These are phyloP conservation scores for Zymoseptoria tritici DNA, from an alignment of 2,329 filamentous ascomycete genomes.

Conservation along the genomic window DNA sequence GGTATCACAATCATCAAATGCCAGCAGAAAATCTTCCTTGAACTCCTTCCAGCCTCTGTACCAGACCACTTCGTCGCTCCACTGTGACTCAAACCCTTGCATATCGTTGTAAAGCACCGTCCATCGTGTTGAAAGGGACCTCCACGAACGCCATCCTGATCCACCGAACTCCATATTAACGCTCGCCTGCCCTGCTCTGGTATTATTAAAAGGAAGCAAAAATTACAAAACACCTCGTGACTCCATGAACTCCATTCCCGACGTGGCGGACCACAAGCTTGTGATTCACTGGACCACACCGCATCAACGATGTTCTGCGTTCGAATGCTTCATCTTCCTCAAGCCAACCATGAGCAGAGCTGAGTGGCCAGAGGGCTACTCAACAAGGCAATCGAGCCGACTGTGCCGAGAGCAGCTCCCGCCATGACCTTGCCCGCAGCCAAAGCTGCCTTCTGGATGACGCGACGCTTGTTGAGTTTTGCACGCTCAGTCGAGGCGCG, in stretches of 20 bases:
- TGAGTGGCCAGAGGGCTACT: slow-evolving; percentile 20
- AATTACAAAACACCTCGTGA: background rate
- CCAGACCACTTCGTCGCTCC: background rate
- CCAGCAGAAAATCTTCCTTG: background rate
- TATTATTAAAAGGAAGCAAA: background rate
- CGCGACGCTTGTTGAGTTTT: slow-evolving; percentile 2
- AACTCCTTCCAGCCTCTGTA: background rate
- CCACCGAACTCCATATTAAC: background rate
- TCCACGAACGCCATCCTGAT: background rate
- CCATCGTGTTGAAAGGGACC: background rate
- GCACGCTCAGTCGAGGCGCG: background rate
- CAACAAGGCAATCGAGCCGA: slow-evolving; percentile 22
- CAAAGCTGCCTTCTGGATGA: slow-evolving; percentile 6
- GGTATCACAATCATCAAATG: background rate
- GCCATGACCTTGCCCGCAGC: slow-evolving; percentile 14
- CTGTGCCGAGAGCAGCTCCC: slow-evolving; percentile 17
- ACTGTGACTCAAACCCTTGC: background rate
- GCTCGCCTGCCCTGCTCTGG: background rate
- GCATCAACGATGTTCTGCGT: background rate
- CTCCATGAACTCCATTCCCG: background rate
- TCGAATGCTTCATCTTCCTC: background rate
- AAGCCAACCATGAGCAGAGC: slow-evolving; percentile 19
- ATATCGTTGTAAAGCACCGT: background rate
- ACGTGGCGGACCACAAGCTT: background rate
- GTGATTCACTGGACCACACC: background rate